Evolutionary conservation across 805 yeast genomes (phyloP), one percentile per base, ranked within the genome.

Genomic region (Candida methanosorbosa): DNA sequence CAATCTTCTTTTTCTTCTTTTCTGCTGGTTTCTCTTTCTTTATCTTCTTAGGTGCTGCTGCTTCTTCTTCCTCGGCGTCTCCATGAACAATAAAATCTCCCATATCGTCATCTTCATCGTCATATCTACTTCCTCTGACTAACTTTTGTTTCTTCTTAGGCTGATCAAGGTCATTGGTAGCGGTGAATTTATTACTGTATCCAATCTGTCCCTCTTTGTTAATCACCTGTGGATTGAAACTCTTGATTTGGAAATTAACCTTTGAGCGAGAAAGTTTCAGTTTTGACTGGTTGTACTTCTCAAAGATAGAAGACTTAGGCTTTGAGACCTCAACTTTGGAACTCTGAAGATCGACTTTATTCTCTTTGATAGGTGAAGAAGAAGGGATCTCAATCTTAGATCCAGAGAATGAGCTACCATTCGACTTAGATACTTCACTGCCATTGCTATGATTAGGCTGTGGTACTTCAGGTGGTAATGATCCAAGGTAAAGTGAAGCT

Each of bases 41-140:
- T 34, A 18, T 43, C 4, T 15, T 23, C 52, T 20, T 47, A 49
- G 19, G 51, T 57, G 19, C 41, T 13, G 7, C 19, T 17, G 15
- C n/a, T 18, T 28, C 59, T 49, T 21, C 15, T 2, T 45, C 47
- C 14, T 40, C 44, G 14, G 48, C 53, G 28, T 55, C 56, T 23
- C 46, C 65, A 19, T 61, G 68, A 23, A 57, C 62, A 13, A 40
- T 48, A 18, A 43, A 52, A 21, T 54, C 61, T 24, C 56, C 61
- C 9, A 57, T 68, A 31, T 63, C 73, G 20, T 61, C 69, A 14
- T 73, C 75, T 45, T 64, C 72, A 39, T 71, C 75, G 27, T 56
- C 56, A 16, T 12, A 22, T 30, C 38, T 41, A 3, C 44, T 27
- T 52, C 68, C 42, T 27, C 45, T 41, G 8, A 40, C 42, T 9